phyloP scores from a whole-genome alignment of 78 protist genomes.

The Trichosphaerium sp. region DNA sequence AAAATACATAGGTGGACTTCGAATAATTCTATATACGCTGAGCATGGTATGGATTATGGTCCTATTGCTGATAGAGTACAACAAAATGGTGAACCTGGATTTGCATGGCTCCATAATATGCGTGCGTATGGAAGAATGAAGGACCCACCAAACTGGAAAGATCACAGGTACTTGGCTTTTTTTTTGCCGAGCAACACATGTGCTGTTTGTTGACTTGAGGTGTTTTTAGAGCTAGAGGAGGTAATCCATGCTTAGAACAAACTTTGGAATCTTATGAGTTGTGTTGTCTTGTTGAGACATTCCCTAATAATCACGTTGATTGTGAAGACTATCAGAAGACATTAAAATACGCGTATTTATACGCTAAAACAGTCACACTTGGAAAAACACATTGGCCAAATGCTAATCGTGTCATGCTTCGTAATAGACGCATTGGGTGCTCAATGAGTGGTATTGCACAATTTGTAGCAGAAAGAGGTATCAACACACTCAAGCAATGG shows the following conservation, averaged over 20 bases:
- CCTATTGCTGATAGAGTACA: constrained; percentile 14
- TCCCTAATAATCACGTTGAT: constrained; percentile 49
- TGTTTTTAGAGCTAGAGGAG: constrained; percentile 63
- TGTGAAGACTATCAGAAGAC: constrained; percentile 58
- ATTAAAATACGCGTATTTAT: constrained; percentile 54
- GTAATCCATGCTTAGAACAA: constrained; percentile 85
- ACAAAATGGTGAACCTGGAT: constrained; percentile 87
- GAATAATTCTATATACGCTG: constrained; percentile 67
- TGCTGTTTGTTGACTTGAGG: no score
- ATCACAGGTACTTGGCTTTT: constrained; percentile 4
- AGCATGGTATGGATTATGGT: constrained; percentile 72
- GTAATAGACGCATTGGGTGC: constrained; percentile 81
- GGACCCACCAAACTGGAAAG: constrained; percentile 4
- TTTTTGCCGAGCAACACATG: background rate
- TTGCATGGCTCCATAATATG: constrained; percentile 84
- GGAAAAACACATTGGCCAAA: constrained; percentile 77
- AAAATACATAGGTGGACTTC: constrained; percentile 70
- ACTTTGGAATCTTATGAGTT: constrained; percentile 78
- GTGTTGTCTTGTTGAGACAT: constrained; percentile 83
- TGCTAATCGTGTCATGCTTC: constrained; percentile 54
- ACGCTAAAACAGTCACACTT: constrained; percentile 83
- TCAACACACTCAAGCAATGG: constrained; percentile 50
- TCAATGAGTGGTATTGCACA: constrained; percentile 81
- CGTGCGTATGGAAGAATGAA: constrained; percentile 59
- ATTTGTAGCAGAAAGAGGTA: constrained; percentile 28